These are phyloP conservation scores for Starmerella bombicola DNA, from an alignment of 805 yeast species.

Conservation along the genomic window DNA sequence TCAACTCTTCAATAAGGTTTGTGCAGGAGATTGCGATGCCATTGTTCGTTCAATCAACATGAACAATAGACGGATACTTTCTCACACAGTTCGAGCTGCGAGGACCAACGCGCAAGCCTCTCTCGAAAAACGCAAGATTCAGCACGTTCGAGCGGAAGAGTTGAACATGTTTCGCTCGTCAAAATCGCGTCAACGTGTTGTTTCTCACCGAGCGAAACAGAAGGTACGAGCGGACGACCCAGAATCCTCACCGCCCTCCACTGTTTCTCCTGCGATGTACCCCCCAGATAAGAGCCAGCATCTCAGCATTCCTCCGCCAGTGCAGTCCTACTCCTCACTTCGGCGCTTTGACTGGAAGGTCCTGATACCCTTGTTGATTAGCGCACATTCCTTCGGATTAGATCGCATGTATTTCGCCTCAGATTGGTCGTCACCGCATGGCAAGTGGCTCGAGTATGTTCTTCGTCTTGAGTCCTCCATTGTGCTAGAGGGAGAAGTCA, in stretches of 20 bases:
- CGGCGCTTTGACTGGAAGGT: background rate
- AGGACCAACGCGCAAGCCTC: background rate
- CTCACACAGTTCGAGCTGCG: background rate
- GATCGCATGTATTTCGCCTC: background rate
- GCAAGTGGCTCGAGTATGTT: background rate
- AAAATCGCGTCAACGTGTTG: constrained; percentile 2
- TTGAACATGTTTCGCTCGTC: constrained; percentile 2
- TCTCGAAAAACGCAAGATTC: background rate
- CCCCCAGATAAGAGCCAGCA: background rate
- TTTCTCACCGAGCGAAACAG: background rate
- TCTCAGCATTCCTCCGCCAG: background rate
- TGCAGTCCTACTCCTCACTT: too few relatives aligned
- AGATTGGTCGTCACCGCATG: background rate
- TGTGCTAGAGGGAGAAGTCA: background rate
- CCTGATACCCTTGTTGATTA: background rate
- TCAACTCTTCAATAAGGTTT: background rate
- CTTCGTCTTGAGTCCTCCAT: background rate
- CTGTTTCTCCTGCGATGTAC: background rate
- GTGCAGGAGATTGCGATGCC: background rate
- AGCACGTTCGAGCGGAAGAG: constrained; percentile 2
- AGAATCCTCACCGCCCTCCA: background rate
- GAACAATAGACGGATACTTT: background rate
- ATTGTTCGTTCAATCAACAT: background rate
- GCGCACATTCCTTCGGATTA: background rate
- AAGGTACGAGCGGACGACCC: background rate